Evolutionary conservation across 1,284 basidiomycete genomes (phyloP), one percentile per base, ranked within the genome.

Genomic region (Melanopsichium pennsylvanicum): DNA sequence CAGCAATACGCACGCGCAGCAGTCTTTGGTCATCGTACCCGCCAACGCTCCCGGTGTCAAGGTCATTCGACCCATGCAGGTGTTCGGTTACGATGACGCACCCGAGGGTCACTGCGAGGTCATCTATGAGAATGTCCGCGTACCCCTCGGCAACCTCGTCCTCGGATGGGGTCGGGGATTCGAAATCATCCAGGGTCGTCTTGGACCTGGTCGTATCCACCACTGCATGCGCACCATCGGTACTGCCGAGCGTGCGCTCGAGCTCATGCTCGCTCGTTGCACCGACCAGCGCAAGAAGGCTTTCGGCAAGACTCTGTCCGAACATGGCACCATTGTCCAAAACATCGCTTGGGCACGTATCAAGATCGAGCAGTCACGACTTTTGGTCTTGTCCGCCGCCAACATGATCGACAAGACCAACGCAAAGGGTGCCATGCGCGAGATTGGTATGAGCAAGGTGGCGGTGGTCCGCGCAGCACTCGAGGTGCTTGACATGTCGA

Each of bases 371-470:
- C 84, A 86, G 40, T 88, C 90, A 11, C 85, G 95, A 31, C 84
- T 97, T 50, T 85, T 98, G 1, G 95, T 97, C 9, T 84, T 96
- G 51, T 90, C 91, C 57, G 95, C 96, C 3, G 95, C 95, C n/a
- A 84, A 91, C 64, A 91, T 92, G 89, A 94, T 97, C 60, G 94
- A 97, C 83, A 88, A 88, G 72, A 84, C 87, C 78, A 88, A 90
- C 68, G 92, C 95, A 3, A 98, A 97, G 82, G 93, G 91, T 34
- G 95, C 96, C 0, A 81, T 97, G 83, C 94, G 94, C 82, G 95
- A 97, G 82, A 98, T 98, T 76, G 94, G 92, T 34, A 92, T 97
- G 70, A 92, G 93, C 54, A 98, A 98, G 86, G 93, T 91, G 9
- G 71, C 62, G 0, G 92, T 97, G 5, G 93, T 94, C 22, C 86